Base-by-base conservation (phyloP, 2,329 filamentous ascomycete genomes). In the Cladosporium sphaerospermum region DNA sequence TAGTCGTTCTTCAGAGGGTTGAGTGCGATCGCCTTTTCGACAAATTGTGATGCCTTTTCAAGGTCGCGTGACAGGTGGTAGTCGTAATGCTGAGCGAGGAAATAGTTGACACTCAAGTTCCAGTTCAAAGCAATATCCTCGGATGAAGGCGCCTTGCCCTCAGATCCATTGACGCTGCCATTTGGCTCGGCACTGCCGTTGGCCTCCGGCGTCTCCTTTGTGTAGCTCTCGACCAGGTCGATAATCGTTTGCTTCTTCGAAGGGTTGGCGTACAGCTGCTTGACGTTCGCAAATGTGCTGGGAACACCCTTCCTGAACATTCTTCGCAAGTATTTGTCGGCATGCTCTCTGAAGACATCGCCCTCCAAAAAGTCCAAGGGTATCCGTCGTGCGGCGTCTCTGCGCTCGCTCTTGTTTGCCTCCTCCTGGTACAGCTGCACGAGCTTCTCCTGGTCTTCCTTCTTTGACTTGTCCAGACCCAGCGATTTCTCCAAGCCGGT, bases 1-100 rank as follows among this genome's bases (percentile, higher is more conserved):
- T 93, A 95, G 64, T 97, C 92, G 28, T 95, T 89, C 43, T 86
- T 89, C 64, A 86, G 83, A 0, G 88, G 84, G 56, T 88, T 84
- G 62, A 91, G 75, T 62, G 87, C 81, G 57, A 97, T 85, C 9
- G 91, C 88, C 69, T 86, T 86, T 45, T 96, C 86, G 56, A 95
- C 86, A 66, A 86, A 92, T 57, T 88, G 80, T 69, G 84, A 80
- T 3, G 95, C 92, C 72, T 90, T 93, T 54, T 78, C 63, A 19
- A 97, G 79, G 68, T 97, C 83, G 40, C 91, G 89, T 67, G 89
- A 96, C 55, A 89, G 76, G 68, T 87, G 79, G 70, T 96, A 96
- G 74, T 96, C 93, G 78, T 96, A 95, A 72, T 99, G 95, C 67
- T 97, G 93, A 8, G 91, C 91, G 51, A 99, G 81, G 75, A 95